Evolutionary conservation across 1,284 basidiomycete genomes (phyloP).

Genomic region (Ceratobasidium sp.): DNA sequence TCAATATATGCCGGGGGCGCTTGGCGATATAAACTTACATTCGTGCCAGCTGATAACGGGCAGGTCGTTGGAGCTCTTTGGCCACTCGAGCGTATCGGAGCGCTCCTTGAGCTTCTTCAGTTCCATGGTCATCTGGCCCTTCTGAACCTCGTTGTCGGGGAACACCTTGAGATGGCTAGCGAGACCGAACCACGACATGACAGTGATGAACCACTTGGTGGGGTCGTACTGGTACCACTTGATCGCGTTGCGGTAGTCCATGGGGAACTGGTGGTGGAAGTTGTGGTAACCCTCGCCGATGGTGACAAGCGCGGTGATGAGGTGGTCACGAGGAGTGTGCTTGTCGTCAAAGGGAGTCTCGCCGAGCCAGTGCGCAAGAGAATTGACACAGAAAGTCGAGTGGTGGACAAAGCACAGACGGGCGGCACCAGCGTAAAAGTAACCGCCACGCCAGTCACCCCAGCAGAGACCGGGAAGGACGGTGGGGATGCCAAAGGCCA

Average conservation of each 20-base stretch:
- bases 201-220: conserved; percentile 91
- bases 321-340: conserved; percentile 89
- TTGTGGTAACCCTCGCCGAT: conserved; percentile 97
- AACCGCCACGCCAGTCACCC: conserved; percentile 87
- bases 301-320: conserved; percentile 86
- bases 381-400: conserved; percentile 84
- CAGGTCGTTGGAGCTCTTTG: conserved; percentile 76
- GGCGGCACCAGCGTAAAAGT: conserved; percentile 83
- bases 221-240: conserved; percentile 92
- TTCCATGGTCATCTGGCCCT: conserved; percentile 93
- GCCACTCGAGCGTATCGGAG: conserved; percentile 80
- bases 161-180: conserved; percentile 90
- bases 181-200: conserved; percentile 71
- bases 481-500: conserved; percentile 81
- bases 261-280: conserved; percentile 94
- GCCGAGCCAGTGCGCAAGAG: conserved; percentile 93
- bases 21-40: conserved; percentile 62
- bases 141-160: conserved; percentile 92
- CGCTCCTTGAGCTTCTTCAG: conserved; percentile 81
- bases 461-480: conserved; percentile 80
- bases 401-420: conserved; percentile 90
- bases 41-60: conserved; percentile 88
- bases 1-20: conserved; percentile 51
- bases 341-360: conserved; percentile 94
- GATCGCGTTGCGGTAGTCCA: conserved; percentile 94